Conservation (phyloP, 2,329 filamentous ascomycete genomes). For the Paecilomyces variotii region DNA sequence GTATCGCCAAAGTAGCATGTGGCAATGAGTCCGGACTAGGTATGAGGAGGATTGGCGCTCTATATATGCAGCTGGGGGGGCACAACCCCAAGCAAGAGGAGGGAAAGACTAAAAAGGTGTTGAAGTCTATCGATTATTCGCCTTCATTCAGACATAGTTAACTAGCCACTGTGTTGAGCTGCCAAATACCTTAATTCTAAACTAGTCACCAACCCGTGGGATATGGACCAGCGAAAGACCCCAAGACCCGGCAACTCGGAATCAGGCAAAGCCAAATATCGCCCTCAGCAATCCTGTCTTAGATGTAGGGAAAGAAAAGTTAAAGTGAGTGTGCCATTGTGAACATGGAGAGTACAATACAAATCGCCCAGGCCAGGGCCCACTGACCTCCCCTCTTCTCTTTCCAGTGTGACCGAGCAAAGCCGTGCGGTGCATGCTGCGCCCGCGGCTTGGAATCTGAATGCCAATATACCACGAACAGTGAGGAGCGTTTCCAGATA, state of each 20-base stretch:
- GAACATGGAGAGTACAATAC: background rate
- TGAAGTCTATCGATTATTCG: background rate
- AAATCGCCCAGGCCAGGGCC: background rate
- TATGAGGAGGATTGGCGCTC: background rate
- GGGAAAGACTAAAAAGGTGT: background rate
- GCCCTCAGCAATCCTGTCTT: conserved; percentile 21
- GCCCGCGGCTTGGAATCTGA: conserved; percentile 18
- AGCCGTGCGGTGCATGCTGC: conserved; percentile 19
- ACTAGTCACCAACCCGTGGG: background rate
- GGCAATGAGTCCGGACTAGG: background rate
- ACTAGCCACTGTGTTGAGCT: background rate
- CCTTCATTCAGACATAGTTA: background rate
- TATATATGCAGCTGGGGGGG: background rate
- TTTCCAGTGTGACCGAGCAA: conserved; percentile 19
- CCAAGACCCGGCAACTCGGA: background rate
- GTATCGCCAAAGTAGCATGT: background rate
- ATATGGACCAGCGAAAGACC: background rate
- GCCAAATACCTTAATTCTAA: background rate
- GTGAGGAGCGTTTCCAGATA: conserved; percentile 56
- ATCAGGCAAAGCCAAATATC: conserved; percentile 12
- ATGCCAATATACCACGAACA: conserved; percentile 20
- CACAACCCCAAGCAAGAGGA: background rate
- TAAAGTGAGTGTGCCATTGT: conserved; percentile 11
- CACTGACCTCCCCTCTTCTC: background rate
- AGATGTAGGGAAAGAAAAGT: conserved; percentile 22